phyloP scores from a whole-genome alignment of 768 basidiomycete genomes.

The Mycena olivaceomarginata region DNA sequence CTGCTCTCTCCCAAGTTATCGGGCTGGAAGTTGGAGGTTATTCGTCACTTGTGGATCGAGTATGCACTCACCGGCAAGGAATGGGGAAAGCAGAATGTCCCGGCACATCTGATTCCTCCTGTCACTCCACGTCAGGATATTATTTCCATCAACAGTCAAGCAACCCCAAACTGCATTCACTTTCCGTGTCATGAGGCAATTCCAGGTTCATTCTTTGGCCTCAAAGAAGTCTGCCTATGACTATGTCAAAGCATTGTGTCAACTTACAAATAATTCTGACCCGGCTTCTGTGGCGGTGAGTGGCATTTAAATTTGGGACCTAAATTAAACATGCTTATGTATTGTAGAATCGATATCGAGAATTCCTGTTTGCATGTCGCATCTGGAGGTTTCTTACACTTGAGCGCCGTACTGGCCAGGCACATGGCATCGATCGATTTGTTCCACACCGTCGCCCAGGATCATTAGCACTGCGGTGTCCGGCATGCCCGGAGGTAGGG shows the following conservation, averaged over 20 bases:
- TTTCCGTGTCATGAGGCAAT: neutral
- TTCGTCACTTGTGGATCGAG: no score
- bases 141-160: neutral
- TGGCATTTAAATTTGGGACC: neutral
- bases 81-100: no score
- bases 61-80: no score
- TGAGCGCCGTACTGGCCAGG: neutral
- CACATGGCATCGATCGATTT: neutral
- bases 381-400: neutral
- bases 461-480: neutral
- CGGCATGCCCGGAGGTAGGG: neutral
- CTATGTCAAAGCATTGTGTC: neutral
- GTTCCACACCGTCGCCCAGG: neutral
- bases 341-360: neutral
- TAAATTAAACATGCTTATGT: neutral
- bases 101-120: no score
- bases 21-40: no score
- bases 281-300: neutral
- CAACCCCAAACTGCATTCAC: neutral
- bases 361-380: neutral
- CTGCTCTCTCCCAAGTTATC: no score
- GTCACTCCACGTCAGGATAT: no score
- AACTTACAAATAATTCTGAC: neutral
- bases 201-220: neutral
- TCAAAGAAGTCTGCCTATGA: neutral